phyloP scores from a whole-genome alignment of 2,329 filamentous ascomycete genomes.

The Aspergillus transmontanensis region DNA sequence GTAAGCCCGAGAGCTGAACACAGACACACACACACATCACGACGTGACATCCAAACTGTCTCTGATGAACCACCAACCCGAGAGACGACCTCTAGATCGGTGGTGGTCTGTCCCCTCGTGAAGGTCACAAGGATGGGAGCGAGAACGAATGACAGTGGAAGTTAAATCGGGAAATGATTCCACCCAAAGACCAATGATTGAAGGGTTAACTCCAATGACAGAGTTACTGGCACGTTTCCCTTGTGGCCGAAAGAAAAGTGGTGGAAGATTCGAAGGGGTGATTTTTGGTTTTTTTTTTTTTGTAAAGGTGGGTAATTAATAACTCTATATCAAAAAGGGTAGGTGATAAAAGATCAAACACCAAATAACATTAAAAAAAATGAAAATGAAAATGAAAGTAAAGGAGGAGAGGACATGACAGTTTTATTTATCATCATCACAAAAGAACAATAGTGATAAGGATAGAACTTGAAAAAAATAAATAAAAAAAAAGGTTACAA shows the following conservation, averaged over 20 bases:
- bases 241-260: background rate
- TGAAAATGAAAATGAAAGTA: constrained; percentile 1
- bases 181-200: background rate
- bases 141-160: background rate
- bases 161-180: background rate
- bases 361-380: background rate
- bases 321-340: constrained; percentile 4
- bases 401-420: background rate
- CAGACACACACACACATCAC: background rate
- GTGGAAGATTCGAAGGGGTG: background rate
- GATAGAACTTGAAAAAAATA: constrained; percentile 1
- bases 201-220: background rate
- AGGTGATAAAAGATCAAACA: background rate
- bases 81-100: background rate
- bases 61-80: background rate
- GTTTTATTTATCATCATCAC: background rate
- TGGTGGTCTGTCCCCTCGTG: constrained; percentile 1
- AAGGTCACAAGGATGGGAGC: constrained; percentile 3
- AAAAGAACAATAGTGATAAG: background rate
- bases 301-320: constrained; percentile 7
- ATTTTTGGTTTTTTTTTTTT: background rate
- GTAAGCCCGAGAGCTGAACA: constrained; percentile 1
- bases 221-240: background rate
- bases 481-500: background rate
- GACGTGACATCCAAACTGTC: background rate